Percentiles rank a stretch among this genome's conserved stretches.
phyloP scores from a whole-genome alignment of 768 basidiomycete genomes.

The Lactarius sp. region DNA sequence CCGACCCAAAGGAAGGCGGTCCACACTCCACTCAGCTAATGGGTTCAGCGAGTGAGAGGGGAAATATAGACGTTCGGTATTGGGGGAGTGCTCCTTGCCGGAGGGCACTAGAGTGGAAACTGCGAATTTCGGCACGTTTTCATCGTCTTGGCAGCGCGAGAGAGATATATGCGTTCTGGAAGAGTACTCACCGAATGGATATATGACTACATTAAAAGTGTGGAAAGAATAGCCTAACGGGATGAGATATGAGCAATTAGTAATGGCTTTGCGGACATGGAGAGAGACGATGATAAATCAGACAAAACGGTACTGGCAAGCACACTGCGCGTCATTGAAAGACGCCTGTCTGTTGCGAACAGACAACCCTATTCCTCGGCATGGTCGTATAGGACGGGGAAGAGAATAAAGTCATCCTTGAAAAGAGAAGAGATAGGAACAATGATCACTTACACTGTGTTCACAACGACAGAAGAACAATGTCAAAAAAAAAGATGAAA shows the following conservation, averaged over 20 bases:
- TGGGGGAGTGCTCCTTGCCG: conserved; percentile 64
- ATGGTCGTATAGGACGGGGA: conserved; percentile 91
- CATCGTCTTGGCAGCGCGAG: conserved; percentile 19
- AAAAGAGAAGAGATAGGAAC: neutral
- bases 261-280: neutral
- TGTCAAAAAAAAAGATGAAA: neutral
- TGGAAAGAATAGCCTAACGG: neutral
- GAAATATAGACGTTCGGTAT: conserved; percentile 65
- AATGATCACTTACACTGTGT: neutral
- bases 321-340: conserved; percentile 59
- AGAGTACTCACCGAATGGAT: conserved; percentile 5
- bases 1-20: conserved; percentile 45
- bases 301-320: conserved; percentile 89
- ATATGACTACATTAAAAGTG: neutral
- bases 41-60: conserved; percentile 67
- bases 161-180: neutral
- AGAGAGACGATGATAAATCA: conserved; percentile 38
- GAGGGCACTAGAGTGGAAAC: conserved; percentile 80
- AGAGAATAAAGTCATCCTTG: conserved; percentile 77
- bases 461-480: neutral
- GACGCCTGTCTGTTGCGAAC: conserved; percentile 71
- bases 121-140: conserved; percentile 68
- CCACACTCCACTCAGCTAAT: conserved; percentile 53
- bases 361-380: conserved; percentile 75
- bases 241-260: neutral